phyloP scores from a whole-genome alignment of 2,329 filamentous ascomycete species.

The Dactylellina parvicollis region DNA sequence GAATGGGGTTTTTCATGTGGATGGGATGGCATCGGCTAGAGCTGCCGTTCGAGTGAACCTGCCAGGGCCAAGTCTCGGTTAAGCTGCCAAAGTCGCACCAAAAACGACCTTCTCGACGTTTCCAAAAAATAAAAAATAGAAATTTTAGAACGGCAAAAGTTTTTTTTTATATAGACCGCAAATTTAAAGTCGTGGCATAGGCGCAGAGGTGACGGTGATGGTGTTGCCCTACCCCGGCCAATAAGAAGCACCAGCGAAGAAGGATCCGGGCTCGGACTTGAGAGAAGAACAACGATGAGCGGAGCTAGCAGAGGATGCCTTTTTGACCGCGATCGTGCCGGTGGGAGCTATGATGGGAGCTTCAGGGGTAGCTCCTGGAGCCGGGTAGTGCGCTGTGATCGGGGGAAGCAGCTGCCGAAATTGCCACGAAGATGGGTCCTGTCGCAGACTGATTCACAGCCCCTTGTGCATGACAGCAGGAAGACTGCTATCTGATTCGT shows the following conservation, averaged over 20 bases:
- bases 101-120: constrained; percentile 37
- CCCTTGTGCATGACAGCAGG: no score
- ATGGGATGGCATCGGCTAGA: background rate
- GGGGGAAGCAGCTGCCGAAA: constrained; percentile 11
- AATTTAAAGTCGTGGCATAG: background rate
- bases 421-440: constrained; percentile 19
- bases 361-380: constrained; percentile 29
- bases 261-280: background rate
- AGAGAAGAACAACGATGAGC: background rate
- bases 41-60: background rate
- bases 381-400: background rate
- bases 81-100: constrained; percentile 20
- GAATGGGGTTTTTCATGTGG: background rate
- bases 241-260: background rate
- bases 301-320: background rate
- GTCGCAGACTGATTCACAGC: background rate
- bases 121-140: constrained; percentile 18
- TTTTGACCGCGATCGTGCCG: background rate
- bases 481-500: background rate
- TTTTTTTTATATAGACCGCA: background rate
- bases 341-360: background rate
- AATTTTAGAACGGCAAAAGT: constrained; percentile 2
- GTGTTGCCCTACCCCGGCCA: constrained; percentile 33
- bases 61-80: background rate
- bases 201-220: constrained; percentile 12